Conservation (phyloP, 169 alveolate species). For the Eimeria praecox region DNA sequence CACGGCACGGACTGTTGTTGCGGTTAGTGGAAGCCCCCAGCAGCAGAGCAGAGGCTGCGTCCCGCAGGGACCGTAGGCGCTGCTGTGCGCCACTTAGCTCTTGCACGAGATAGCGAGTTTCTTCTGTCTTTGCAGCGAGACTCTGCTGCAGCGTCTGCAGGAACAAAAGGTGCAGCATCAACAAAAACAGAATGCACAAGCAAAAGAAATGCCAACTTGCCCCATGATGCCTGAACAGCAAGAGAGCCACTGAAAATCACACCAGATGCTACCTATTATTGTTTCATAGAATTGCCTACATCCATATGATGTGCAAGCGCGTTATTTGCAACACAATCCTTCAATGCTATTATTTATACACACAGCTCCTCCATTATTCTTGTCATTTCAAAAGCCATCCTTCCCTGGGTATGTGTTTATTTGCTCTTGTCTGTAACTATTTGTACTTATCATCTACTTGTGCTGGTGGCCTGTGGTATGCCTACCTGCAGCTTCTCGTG, state of each 20-base stretch:
- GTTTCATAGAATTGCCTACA: no score
- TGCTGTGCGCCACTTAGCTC: conserved; percentile 32
- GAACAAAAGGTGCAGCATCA: not conserved
- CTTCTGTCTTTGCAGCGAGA: conserved; percentile 52
- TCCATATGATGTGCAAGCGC: no score
- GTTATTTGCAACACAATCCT: no score
- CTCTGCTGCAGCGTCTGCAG: conserved; percentile 64
- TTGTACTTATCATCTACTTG: not conserved
- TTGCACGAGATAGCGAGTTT: conserved; percentile 11
- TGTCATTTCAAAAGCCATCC: no score
- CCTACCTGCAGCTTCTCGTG: conserved; percentile 74
- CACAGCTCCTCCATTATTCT: no score
- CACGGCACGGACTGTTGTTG: conserved; percentile 50
- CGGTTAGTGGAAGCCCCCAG: conserved; percentile 22
- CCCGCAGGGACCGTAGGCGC: conserved; percentile 33
- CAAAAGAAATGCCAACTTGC: not conserved
- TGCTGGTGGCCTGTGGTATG: not conserved
- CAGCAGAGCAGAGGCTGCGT: conserved; percentile 28
- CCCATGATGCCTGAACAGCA: not conserved
- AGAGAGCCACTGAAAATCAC: not conserved
- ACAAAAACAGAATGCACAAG: not conserved
- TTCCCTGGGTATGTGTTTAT: no score
- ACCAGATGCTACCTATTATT: no score
- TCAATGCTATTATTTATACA: no score
- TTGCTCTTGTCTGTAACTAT: not conserved